phyloP scores from a whole-genome alignment of 2,329 filamentous ascomycete genomes.

The Fusarium gaditjirri region DNA sequence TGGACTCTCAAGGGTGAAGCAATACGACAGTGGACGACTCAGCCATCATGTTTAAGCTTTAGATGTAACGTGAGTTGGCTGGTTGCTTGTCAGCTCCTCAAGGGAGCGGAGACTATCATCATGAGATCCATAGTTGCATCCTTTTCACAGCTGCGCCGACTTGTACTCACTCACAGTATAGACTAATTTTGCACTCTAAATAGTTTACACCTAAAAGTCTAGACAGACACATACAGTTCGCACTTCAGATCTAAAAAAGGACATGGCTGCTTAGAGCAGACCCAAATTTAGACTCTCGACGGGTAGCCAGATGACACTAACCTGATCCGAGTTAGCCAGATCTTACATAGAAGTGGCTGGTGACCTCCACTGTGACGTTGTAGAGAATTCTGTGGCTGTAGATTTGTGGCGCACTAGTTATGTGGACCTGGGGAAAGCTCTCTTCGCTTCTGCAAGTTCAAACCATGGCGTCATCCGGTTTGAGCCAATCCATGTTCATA shows the following conservation, averaged over 20 bases:
- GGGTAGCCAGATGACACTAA: conserved; percentile 25
- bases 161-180: conserved; percentile 36
- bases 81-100: conserved; percentile 1
- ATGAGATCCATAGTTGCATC: background rate
- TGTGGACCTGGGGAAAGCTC: conserved; percentile 30
- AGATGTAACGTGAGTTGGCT: conserved; percentile 3
- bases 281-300: conserved; percentile 39
- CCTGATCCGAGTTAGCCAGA: background rate
- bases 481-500: conserved; percentile 28
- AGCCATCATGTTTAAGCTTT: background rate
- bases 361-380: conserved; percentile 29
- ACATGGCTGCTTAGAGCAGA: conserved; percentile 32
- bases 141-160: background rate
- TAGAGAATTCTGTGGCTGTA: conserved; percentile 14
- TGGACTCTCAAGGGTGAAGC: conserved; percentile 2
- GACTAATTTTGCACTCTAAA: conserved; percentile 6
- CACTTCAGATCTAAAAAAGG: conserved; percentile 19
- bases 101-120: conserved; percentile 3
- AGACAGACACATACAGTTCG: conserved; percentile 6
- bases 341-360: conserved; percentile 32
- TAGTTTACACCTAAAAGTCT: conserved; percentile 8
- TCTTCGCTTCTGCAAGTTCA: conserved; percentile 30
- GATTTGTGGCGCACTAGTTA: conserved; percentile 14
- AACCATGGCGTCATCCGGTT: conserved; percentile 25
- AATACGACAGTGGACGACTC: background rate